Conservation (phyloP, 163 green algal species). For the Chlamydomonas reinhardtii region DNA sequence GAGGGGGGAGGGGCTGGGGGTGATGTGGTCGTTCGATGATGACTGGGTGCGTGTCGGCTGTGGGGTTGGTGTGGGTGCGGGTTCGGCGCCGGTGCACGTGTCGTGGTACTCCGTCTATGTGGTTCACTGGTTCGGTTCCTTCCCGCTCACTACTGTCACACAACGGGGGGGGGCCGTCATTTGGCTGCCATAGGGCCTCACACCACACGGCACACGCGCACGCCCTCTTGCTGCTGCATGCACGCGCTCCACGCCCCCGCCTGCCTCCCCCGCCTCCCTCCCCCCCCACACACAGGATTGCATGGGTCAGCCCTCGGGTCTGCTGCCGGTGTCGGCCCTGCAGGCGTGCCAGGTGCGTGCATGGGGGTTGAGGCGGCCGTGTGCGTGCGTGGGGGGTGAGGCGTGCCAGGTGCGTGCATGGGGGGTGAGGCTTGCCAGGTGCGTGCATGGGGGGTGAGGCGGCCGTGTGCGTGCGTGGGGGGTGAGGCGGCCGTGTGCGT, state of each 20-base stretch:
- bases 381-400: neutral
- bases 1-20: neutral
- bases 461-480: neutral
- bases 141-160: too few relatives aligned
- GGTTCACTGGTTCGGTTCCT: too few relatives aligned
- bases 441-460: neutral
- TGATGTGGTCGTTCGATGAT: neutral
- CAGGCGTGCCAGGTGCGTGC: constrained; percentile 30
- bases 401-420: constrained; percentile 12
- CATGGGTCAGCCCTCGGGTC: constrained; percentile 9
- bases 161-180: too few relatives aligned
- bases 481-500: too few relatives aligned
- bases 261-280: neutral
- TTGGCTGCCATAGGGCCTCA: too few relatives aligned
- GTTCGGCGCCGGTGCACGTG: too few relatives aligned
- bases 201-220: too few relatives aligned
- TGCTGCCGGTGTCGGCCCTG: constrained; percentile 29
- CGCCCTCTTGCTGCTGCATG: too few relatives aligned
- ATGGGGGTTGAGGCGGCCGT: neutral
- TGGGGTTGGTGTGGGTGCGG: too few relatives aligned
- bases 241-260: too few relatives aligned
- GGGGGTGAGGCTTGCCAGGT: neutral
- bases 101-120: too few relatives aligned
- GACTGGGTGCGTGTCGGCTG: too few relatives aligned
- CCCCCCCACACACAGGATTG: neutral